phyloP scores from a whole-genome alignment of 805 yeast genomes.

The Ogataea ramenticola region DNA sequence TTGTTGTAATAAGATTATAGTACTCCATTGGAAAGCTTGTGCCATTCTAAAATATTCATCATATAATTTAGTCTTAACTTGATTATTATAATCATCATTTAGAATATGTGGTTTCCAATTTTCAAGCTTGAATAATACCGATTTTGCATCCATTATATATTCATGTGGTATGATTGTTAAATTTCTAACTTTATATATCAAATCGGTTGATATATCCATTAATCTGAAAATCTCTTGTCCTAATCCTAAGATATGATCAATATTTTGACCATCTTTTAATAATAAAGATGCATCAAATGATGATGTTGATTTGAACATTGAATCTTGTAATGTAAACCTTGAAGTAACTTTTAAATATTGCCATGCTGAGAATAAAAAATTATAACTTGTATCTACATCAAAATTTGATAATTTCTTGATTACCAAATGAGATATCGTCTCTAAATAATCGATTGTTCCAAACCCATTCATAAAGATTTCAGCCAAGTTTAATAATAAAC shows the following conservation, averaged over 20 bases:
- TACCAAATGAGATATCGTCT: background rate
- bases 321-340: slow-evolving; percentile 5
- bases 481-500: no score
- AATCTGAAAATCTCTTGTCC: slow-evolving; percentile 8
- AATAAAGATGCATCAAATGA: no score
- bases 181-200: slow-evolving; percentile 6
- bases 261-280: slow-evolving; percentile 9
- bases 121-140: no score
- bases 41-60: slow-evolving; percentile 10
- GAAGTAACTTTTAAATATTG: slow-evolving; percentile 14
- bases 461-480: background rate
- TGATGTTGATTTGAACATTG: no score
- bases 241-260: slow-evolving; percentile 16
- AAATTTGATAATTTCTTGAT: slow-evolving; percentile 2
- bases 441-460: background rate
- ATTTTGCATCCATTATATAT: no score
- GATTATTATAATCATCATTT: slow-evolving; percentile 4
- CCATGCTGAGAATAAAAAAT: slow-evolving; percentile 14
- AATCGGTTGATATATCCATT: slow-evolving; percentile 10
- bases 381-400: background rate
- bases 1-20: slow-evolving; percentile 9
- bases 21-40: slow-evolving; percentile 5
- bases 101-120: background rate
- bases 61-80: background rate
- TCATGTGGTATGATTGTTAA: no score